A percentile compares a stretch with the other conserved stretches of the same genome.
Evolutionary conservation across 2,329 filamentous ascomycete species (phyloP).

Genomic region (Ascochyta fabae): DNA sequence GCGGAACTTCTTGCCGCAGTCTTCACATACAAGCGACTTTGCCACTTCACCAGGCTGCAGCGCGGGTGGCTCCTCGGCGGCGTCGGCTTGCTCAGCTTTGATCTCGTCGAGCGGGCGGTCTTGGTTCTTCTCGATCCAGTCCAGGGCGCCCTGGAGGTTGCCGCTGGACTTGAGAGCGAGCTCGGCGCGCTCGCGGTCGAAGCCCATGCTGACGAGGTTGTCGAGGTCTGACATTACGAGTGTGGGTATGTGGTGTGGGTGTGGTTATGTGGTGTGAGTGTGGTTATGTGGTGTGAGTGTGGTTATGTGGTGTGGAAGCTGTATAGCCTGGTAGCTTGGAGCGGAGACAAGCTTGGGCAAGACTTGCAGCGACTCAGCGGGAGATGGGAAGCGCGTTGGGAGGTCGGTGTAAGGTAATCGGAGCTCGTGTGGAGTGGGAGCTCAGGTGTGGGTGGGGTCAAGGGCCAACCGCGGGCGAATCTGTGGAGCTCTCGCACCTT

Average conservation of each 20-base stretch:
- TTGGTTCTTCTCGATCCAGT: conserved; percentile 93
- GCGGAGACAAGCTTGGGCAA: not conserved
- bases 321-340: not conserved
- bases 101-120: conserved; percentile 87
- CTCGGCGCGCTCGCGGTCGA: conserved; percentile 81
- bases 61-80: conserved; percentile 63
- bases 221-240: conserved; percentile 61
- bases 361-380: too few relatives aligned
- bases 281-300: not conserved
- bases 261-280: conserved; percentile 1
- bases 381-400: not conserved
- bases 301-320: too few relatives aligned
- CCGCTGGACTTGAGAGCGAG: conserved; percentile 85
- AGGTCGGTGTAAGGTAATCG: conserved; percentile 1
- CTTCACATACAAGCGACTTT: conserved; percentile 87
- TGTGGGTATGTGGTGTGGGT: not conserved
- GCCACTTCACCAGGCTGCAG: conserved; percentile 74
- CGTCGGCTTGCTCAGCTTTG: conserved; percentile 52
- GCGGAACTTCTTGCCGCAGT: conserved; percentile 90
- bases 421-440: conserved; percentile 11
- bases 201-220: conserved; percentile 72
- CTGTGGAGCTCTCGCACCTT: conserved; percentile 19
- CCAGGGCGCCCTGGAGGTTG: conserved; percentile 82
- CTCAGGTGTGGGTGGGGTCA: conserved; percentile 17
- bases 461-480: conserved; percentile 12